Conservation (phyloP, 164 flowering plant genomes). For the Piper longum region DNA sequence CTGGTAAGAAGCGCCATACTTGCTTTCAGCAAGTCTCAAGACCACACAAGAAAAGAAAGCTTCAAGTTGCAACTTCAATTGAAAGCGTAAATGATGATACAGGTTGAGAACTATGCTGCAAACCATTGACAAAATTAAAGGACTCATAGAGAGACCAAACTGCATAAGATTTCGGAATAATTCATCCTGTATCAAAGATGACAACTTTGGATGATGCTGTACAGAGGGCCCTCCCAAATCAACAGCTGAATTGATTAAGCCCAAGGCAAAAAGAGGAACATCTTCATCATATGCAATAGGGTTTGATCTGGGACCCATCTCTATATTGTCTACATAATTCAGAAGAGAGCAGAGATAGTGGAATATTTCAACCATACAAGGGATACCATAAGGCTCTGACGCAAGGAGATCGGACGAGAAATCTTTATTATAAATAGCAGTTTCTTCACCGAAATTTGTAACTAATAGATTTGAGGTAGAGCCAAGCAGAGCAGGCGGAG, state of each 20-base stretch:
- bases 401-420: slow-evolving; percentile 12
- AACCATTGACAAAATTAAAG: slow-evolving; percentile 26
- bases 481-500: slow-evolving; percentile 7
- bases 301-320: slow-evolving; percentile 19
- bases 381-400: slow-evolving; percentile 27
- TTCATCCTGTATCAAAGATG: slow-evolving; percentile 26
- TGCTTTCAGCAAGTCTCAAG: slow-evolving; percentile 26
- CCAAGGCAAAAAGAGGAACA: slow-evolving; percentile 32
- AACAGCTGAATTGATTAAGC: slow-evolving; percentile 29
- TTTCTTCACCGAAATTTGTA: slow-evolving; percentile 8
- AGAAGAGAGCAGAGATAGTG: slow-evolving; percentile 25
- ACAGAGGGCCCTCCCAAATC: slow-evolving; percentile 27
- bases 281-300: slow-evolving; percentile 28
- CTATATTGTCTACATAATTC: slow-evolving; percentile 21
- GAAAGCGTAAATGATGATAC: slow-evolving; percentile 22
- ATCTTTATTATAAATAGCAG: slow-evolving; percentile 10
- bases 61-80: slow-evolving; percentile 29
- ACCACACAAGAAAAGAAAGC: slow-evolving; percentile 31
- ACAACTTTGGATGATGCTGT: slow-evolving; percentile 18
- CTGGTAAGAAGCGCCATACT: slow-evolving; percentile 25
- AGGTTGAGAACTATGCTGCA: slow-evolving; percentile 30
- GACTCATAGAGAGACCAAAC: slow-evolving; percentile 31
- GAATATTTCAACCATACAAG: slow-evolving; percentile 36
- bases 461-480: slow-evolving; percentile 10
- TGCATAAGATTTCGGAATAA: slow-evolving; percentile 27